Conservation (phyloP, 805 yeast genomes). For the Teunomyces tritomae region DNA sequence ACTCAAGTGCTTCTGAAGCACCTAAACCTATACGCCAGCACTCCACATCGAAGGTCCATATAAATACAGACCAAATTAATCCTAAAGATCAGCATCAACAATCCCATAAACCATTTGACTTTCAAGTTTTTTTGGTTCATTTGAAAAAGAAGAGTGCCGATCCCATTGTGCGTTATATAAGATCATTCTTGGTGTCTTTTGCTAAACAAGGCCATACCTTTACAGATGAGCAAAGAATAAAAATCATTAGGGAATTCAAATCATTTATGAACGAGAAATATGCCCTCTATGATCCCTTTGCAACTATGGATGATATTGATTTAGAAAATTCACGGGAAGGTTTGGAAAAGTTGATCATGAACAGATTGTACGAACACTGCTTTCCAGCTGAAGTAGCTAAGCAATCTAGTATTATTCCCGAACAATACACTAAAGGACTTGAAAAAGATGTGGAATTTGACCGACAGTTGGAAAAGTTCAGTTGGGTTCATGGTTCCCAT, state of each 20-base stretch:
- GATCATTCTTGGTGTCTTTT: constrained; percentile 80
- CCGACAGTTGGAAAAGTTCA: constrained; percentile 56
- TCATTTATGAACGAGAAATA: constrained; percentile 66
- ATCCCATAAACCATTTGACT: constrained; percentile 64
- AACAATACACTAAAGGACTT: constrained; percentile 58
- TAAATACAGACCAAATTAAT: constrained; percentile 7
- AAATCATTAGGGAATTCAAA: constrained; percentile 75
- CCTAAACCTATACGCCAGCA: constrained; percentile 1
- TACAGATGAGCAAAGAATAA: constrained; percentile 74
- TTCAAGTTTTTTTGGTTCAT: constrained; percentile 72
- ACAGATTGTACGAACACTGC: constrained; percentile 70
- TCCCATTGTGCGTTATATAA: constrained; percentile 81
- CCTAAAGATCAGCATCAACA: constrained; percentile 39
- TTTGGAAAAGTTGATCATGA: constrained; percentile 88
- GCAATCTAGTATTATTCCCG: constrained; percentile 23
- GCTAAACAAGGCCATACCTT: constrained; percentile 55
- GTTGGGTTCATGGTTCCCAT: constrained; percentile 72
- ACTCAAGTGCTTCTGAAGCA: neutral
- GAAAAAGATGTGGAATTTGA: constrained; percentile 53
- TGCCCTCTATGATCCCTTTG: constrained; percentile 67
- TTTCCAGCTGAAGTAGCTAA: constrained; percentile 73
- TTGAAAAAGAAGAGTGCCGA: constrained; percentile 76
- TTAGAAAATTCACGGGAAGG: constrained; percentile 83
- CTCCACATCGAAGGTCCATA: neutral
- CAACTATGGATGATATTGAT: constrained; percentile 52